These are phyloP conservation scores for Talaromyces piceae DNA, from an alignment of 2,329 filamentous ascomycete genomes.

Conservation along the genomic window DNA sequence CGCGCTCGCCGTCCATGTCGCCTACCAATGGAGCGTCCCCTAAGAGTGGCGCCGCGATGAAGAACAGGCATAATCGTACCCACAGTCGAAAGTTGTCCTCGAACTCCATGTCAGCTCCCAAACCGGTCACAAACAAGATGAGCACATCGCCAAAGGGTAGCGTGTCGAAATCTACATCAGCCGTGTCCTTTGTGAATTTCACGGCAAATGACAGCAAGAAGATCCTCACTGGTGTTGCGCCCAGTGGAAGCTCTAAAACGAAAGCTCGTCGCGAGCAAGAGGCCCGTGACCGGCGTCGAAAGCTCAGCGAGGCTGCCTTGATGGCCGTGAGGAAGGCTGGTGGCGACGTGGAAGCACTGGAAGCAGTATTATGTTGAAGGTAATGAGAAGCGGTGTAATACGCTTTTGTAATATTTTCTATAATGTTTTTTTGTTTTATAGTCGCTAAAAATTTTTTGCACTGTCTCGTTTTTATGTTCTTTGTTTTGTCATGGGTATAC, in stretches of 20 bases:
- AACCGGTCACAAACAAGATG: constrained; percentile 23
- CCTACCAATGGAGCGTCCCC: constrained; percentile 26
- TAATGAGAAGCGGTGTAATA: neutral
- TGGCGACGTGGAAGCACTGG: constrained; percentile 38
- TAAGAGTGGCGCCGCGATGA: constrained; percentile 19
- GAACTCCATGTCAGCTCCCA: constrained; percentile 25
- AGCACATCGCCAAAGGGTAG: constrained; percentile 24
- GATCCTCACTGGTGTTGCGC: constrained; percentile 84
- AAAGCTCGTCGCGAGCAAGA: constrained; percentile 89
- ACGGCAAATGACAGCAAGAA: constrained; percentile 70
- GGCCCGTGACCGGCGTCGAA: constrained; percentile 63
- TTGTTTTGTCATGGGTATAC: neutral
- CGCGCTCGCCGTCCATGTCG: constrained; percentile 33
- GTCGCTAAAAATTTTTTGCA: neutral
- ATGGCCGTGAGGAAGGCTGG: constrained; percentile 38
- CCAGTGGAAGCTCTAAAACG: constrained; percentile 85
- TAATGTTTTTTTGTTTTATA: constrained; percentile 1
- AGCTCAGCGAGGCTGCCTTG: constrained; percentile 36
- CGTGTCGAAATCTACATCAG: constrained; percentile 31
- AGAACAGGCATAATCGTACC: constrained; percentile 27
- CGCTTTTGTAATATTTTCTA: neutral
- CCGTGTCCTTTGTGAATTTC: constrained; percentile 75
- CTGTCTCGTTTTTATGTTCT: neutral
- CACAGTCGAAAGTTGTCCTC: constrained; percentile 36
- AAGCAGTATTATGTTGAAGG: constrained; percentile 33